These are phyloP conservation scores for Cyclotella choctawhatcheeana DNA, from an alignment of 108 stramenopile species.

Conservation along the genomic window DNA sequence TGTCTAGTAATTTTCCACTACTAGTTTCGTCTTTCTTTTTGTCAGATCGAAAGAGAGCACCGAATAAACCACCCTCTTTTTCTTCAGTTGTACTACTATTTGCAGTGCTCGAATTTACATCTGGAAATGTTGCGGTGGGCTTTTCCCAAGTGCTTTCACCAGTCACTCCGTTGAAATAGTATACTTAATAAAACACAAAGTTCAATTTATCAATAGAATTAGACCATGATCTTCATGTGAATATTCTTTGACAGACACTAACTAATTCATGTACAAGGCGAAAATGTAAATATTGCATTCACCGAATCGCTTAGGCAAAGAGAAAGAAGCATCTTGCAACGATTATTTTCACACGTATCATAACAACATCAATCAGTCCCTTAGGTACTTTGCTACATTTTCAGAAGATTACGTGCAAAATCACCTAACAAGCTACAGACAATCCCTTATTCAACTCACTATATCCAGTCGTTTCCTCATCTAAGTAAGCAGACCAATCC, in stretches of 20 bases:
- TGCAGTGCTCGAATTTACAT: constrained; percentile 20
- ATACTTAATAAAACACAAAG: no score
- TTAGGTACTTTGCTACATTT: no score
- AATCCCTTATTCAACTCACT: neutral
- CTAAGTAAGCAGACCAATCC: constrained; percentile 77
- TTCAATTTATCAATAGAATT: no score
- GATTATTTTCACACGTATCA: no score
- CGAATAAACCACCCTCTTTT: constrained; percentile 35
- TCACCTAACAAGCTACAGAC: neutral
- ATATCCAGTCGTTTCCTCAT: constrained; percentile 72
- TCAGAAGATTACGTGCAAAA: neutral
- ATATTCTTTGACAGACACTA: no score
- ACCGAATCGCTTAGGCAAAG: no score
- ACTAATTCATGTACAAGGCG: no score
- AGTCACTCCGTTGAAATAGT: constrained; percentile 80
- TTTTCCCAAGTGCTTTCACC: constrained; percentile 81
- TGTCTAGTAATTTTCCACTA: constrained; percentile 1
- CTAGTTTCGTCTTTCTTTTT: neutral
- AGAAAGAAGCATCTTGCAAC: no score
- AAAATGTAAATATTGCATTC: no score
- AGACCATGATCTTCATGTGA: no score
- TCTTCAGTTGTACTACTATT: constrained; percentile 2
- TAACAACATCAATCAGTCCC: no score
- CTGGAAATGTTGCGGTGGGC: constrained; percentile 75
- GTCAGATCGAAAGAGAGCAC: constrained; percentile 5